Evolutionary conservation across 495 filamentous ascomycete species (phyloP).

Genomic region (Neurospora intermedia): DNA sequence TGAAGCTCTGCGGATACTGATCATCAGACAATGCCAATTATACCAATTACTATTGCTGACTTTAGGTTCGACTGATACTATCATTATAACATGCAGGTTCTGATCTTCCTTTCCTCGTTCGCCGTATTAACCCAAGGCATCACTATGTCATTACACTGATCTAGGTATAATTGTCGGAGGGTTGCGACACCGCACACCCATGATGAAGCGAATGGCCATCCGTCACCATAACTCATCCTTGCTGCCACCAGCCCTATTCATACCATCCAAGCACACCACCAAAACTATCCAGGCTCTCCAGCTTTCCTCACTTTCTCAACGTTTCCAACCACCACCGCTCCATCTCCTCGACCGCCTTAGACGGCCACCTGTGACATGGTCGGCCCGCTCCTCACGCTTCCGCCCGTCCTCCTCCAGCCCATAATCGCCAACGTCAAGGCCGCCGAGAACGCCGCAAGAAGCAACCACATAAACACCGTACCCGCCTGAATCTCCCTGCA

Average conservation of each 20-base stretch:
- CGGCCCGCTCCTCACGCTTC: constrained; percentile 29
- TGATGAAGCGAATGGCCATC: not conserved
- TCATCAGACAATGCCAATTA: not conserved
- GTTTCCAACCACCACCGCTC: not conserved
- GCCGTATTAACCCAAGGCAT: not conserved
- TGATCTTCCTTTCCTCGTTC: not conserved
- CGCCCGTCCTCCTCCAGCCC: constrained; percentile 30
- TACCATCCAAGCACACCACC: not conserved
- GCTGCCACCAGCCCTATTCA: not conserved
- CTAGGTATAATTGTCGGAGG: not conserved
- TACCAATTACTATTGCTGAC: not conserved
- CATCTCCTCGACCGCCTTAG: constrained; percentile 10
- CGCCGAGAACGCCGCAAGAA: constrained; percentile 28
- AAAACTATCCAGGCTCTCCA: not conserved
- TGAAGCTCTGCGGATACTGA: not conserved
- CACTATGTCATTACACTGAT: not conserved
- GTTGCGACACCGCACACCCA: not conserved
- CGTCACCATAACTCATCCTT: not conserved
- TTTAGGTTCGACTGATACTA: not conserved
- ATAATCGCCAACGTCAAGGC: constrained; percentile 24
- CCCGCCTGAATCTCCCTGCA: constrained; percentile 41
- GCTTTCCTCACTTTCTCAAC: not conserved
- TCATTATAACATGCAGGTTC: not conserved
- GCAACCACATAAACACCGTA: constrained; percentile 40
- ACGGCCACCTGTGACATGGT: constrained; percentile 39